Conservation (phyloP, 78 protist species). For the Bodo saltans region DNA sequence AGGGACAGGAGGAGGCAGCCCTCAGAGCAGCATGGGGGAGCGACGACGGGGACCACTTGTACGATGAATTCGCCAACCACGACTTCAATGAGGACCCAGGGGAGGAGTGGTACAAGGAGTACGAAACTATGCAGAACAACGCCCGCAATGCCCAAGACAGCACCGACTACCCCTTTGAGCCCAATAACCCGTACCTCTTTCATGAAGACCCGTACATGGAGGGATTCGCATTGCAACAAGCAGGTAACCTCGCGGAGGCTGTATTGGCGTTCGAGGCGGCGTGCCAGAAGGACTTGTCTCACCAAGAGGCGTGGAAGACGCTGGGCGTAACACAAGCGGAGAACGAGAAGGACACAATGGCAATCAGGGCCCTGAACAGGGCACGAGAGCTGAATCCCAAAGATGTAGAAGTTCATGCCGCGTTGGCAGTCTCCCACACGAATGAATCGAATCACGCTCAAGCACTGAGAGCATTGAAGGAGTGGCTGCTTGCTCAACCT, state of each 20-base stretch:
- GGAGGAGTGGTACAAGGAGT: not conserved
- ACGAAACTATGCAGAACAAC: not conserved
- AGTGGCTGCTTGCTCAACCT: conserved; percentile 61
- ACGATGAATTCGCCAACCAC: not conserved
- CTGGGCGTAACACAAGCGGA: conserved; percentile 84
- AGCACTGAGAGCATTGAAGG: conserved; percentile 56
- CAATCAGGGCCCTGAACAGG: conserved; percentile 43
- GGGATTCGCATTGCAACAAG: conserved; percentile 58
- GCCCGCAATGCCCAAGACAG: not conserved
- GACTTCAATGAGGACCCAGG: not conserved
- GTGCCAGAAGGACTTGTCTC: conserved; percentile 46
- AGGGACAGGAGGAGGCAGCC: too few relatives aligned
- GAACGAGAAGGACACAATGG: conserved; percentile 65
- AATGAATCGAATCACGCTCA: conserved; percentile 43
- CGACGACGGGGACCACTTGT: not conserved
- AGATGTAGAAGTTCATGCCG: conserved; percentile 48
- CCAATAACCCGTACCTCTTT: conserved; percentile 19
- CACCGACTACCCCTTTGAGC: conserved; percentile 16
- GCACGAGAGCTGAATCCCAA: conserved; percentile 44
- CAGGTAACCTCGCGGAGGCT: conserved; percentile 48
- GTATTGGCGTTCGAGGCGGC: conserved; percentile 65
- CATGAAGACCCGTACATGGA: conserved; percentile 1
- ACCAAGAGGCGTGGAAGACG: conserved; percentile 62
- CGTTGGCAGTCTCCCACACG: conserved; percentile 53
- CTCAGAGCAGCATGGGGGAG: too few relatives aligned